Evolutionary conservation across 495 filamentous ascomycete species (phyloP).

Genomic region (Elaphomyces granulatus): DNA sequence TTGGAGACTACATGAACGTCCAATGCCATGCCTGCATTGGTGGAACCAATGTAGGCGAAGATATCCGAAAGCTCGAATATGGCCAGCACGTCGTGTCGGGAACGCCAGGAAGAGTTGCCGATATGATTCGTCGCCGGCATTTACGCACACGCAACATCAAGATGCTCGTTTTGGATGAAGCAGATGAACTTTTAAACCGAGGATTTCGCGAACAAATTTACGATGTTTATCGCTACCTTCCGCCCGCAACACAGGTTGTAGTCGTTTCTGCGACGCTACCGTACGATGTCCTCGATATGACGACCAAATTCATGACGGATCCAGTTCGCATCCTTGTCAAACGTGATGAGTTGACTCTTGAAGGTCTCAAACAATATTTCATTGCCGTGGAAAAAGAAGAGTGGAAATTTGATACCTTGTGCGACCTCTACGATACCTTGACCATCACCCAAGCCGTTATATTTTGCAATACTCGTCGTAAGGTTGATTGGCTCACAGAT

Average conservation of each 20-base stretch:
- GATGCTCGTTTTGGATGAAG: constrained; percentile 98
- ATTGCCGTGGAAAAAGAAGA: constrained; percentile 99
- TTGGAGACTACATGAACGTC: constrained; percentile 99
- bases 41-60: constrained; percentile 91
- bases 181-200: constrained; percentile 81
- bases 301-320: constrained; percentile 99
- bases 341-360: constrained; percentile 95
- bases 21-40: constrained; percentile 99
- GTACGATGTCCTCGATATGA: constrained; percentile 97
- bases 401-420: constrained; percentile 99
- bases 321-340: constrained; percentile 98
- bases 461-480: constrained; percentile 98
- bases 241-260: constrained; percentile 92
- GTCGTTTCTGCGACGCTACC: constrained; percentile 95
- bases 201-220: constrained; percentile 99
- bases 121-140: constrained; percentile 97
- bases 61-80: constrained; percentile 93
- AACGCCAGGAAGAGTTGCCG: constrained; percentile 87
- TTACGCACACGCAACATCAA: constrained; percentile 92
- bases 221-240: constrained; percentile 94
- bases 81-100: constrained; percentile 95
- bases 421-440: constrained; percentile 96
- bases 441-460: constrained; percentile 99
- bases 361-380: constrained; percentile 98
- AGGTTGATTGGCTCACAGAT: constrained; percentile 99